A percentile compares a stretch with the other conserved stretches of the same genome.
Conservation (phyloP, 768 basidiomycete species). For the Lyophyllum shimeji region DNA sequence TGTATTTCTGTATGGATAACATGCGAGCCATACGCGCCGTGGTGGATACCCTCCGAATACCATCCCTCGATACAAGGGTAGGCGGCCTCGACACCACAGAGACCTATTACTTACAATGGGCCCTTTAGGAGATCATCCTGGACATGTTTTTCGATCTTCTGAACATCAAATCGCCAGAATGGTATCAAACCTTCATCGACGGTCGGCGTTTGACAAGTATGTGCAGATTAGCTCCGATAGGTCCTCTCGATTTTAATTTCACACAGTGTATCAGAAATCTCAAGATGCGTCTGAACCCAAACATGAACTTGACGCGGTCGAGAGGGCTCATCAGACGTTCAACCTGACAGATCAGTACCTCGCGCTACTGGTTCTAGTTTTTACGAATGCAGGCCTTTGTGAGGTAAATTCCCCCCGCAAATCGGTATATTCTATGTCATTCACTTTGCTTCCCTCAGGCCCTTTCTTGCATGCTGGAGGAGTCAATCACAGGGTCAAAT, state of each 20-base stretch:
- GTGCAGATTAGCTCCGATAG: conserved; percentile 17
- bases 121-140: conserved; percentile 78
- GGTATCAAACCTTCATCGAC: conserved; percentile 91
- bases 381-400: conserved; percentile 84
- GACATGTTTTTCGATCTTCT: conserved; percentile 94
- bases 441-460: conserved; percentile 49
- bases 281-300: conserved; percentile 38
- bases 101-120: not conserved
- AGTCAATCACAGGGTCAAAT: conserved; percentile 66
- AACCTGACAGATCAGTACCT: conserved; percentile 94
- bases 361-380: conserved; percentile 77
- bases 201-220: conserved; percentile 85
- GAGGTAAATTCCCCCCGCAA: conserved; percentile 55
- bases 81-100: conserved; percentile 28
- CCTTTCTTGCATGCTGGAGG: conserved; percentile 81
- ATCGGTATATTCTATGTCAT: not conserved
- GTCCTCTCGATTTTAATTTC: not conserved
- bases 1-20: conserved; percentile 93
- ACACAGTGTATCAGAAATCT: conserved; percentile 64
- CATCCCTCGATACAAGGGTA: conserved; percentile 84
- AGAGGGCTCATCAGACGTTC: conserved; percentile 54
- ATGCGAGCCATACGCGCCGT: conserved; percentile 83
- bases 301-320: conserved; percentile 34
- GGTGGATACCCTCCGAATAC: conserved; percentile 84
- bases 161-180: conserved; percentile 88